Base-by-base conservation (phyloP, 176 grass and related monocot genomes). In the Carex cristatella region DNA sequence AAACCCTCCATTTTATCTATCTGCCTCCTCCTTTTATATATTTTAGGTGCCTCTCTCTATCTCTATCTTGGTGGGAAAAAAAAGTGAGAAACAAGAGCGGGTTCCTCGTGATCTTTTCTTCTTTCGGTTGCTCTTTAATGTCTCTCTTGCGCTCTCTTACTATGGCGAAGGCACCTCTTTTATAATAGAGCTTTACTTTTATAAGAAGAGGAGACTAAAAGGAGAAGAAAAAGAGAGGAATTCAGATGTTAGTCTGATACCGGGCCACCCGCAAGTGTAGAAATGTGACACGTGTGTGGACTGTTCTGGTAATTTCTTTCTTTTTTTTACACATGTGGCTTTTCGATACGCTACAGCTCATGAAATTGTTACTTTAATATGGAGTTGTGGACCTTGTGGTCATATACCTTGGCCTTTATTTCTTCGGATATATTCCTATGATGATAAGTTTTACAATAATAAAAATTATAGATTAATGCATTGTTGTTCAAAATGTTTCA, bases 1-100 rank as follows among this genome's bases (percentile, higher is more conserved):
- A 87, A 97, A 86, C 92, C 85, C 84, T 92, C 89, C 94, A 94
- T 92, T 16, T 61, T 68, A 15, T 66, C 31, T 74, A 0, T 64
- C 31, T 61, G 3, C 1, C 1, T 8, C 35, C 46, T 84, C 61
- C 84, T 77, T 89, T 83, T 54, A 81, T 55, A 57, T 0, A 44
- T 74, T 12, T 16, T 16, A 16, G 58, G 62, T 78, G 8, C 14
- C 12, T 85, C 54, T 85, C 16, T 58, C 28, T 74, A 9, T 82
- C 79, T 77, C 53, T 79, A 46, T 78, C 69, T 86, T 5, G 23
- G 4, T 86, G 56, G 23, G 23, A 23, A 23, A 13, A 61, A 76
- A 61, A 85, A 68, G 67, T 5, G 58, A 14, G 42, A 46, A 75
- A 5, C 31, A 28, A 75, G 68, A 75, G 73, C 69, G 70, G 71